phyloP scores from a whole-genome alignment of 2,329 filamentous ascomycete species.

The Endoconidiophora polonica region DNA sequence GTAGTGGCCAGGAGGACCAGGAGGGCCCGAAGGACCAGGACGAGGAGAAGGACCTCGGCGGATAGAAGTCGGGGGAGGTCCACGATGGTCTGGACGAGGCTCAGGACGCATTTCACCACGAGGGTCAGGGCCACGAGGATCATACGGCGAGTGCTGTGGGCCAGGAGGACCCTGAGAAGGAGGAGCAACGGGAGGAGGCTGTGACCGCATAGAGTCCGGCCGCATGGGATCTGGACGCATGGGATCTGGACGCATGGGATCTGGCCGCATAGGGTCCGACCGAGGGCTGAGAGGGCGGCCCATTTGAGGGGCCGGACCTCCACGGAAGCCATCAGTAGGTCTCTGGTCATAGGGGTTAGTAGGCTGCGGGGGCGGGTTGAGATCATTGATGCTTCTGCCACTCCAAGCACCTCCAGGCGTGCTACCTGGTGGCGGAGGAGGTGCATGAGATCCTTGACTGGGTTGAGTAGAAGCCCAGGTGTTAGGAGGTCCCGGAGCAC shows the following conservation, averaged over 20 bases:
- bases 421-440: constrained; percentile 27
- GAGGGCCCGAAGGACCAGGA: constrained; percentile 19
- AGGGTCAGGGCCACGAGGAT: constrained; percentile 14
- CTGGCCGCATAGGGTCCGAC: constrained; percentile 44
- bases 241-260: no score
- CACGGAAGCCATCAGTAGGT: constrained; percentile 44
- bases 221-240: constrained; percentile 30
- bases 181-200: neutral
- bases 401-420: constrained; percentile 34
- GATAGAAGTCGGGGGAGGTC: constrained; percentile 20
- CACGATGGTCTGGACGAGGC: constrained; percentile 14
- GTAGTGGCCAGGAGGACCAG: constrained; percentile 33
- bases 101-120: constrained; percentile 8
- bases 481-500: constrained; percentile 66
- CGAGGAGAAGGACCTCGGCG: neutral
- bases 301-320: constrained; percentile 43
- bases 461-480: constrained; percentile 74
- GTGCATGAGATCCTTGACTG: constrained; percentile 32
- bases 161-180: constrained; percentile 22
- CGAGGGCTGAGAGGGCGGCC: constrained; percentile 62
- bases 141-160: constrained; percentile 43
- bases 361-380: constrained; percentile 59
- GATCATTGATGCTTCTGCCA: constrained; percentile 33
- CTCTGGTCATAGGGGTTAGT: constrained; percentile 68
- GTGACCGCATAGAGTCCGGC: constrained; percentile 2